Evolutionary conservation across 2,329 filamentous ascomycete species (phyloP).

Genomic region (Ophiostoma sp.): DNA sequence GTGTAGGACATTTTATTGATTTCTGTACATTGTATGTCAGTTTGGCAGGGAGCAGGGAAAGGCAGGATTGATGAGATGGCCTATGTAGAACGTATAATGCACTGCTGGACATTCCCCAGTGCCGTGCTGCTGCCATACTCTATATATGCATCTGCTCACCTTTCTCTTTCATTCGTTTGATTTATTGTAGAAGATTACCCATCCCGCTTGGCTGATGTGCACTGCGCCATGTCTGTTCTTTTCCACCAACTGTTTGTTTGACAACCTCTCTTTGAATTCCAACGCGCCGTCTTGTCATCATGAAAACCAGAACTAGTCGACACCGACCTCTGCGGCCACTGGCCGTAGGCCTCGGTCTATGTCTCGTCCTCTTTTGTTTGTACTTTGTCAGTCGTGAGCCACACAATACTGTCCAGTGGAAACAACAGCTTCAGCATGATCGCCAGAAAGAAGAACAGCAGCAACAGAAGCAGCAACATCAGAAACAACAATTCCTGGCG

Average conservation of each 20-base stretch:
- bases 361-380: conserved; percentile 34
- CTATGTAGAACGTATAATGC: no score
- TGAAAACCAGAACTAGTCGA: background rate
- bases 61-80: no score
- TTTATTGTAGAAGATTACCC: background rate
- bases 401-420: background rate
- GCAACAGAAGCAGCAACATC: background rate
- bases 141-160: no score
- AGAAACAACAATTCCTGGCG: background rate
- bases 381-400: conserved; percentile 28
- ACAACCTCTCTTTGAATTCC: background rate
- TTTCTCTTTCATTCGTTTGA: background rate
- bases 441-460: conserved; percentile 1
- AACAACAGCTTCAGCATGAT: background rate
- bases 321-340: conserved; percentile 31
- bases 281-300: background rate
- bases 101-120: no score
- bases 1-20: background rate
- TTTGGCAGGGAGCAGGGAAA: background rate
- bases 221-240: no score
- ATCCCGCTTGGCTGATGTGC: no score
- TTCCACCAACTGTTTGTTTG: no score
- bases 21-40: background rate
- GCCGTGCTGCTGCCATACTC: no score
- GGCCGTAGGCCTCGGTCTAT: conserved; percentile 29